Evolutionary conservation across 306 rosid genomes (phyloP).

Genomic region (Cicer chorassanicum): DNA sequence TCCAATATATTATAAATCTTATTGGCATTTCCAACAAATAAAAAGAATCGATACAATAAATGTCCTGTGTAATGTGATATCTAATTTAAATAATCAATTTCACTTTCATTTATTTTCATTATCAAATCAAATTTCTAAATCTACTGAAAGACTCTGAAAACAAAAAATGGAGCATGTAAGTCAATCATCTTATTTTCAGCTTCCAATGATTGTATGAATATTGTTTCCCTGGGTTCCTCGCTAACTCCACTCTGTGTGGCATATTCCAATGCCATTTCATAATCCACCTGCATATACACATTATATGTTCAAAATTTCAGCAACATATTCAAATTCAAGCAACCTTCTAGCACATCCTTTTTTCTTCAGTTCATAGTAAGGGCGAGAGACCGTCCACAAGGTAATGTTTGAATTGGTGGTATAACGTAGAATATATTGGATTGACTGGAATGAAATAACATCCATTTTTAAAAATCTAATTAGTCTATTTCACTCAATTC

Average conservation of each 20-base stretch:
- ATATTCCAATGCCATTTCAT: slow-evolving; percentile 93
- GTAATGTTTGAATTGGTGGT: neutral
- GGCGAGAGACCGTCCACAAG: neutral
- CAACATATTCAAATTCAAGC: slow-evolving; percentile 35
- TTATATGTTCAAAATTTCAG: slow-evolving; percentile 25
- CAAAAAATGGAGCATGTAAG: slow-evolving; percentile 65
- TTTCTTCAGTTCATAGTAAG: slow-evolving; percentile 14
- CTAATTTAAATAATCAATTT: slow-evolving; percentile 31
- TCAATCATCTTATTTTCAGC: slow-evolving; percentile 63
- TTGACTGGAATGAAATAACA: too few relatives aligned
- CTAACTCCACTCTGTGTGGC: slow-evolving; percentile 94
- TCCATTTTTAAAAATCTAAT: too few relatives aligned
- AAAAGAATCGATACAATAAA: slow-evolving; percentile 43
- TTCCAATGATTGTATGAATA: slow-evolving; percentile 71
- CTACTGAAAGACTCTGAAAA: slow-evolving; percentile 66
- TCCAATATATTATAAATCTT: slow-evolving; percentile 35
- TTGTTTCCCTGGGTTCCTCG: slow-evolving; percentile 81
- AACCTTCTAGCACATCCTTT: neutral
- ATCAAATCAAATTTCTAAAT: slow-evolving; percentile 33
- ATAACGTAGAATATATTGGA: too few relatives aligned
- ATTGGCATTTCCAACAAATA: slow-evolving; percentile 33
- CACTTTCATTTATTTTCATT: slow-evolving; percentile 6
- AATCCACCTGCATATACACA: slow-evolving; percentile 76
- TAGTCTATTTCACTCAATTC: too few relatives aligned
- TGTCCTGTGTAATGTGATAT: neutral